Evolutionary conservation across 176 grass and related monocot genomes (phyloP), one percentile per base, ranked within the genome.

Genomic region (Lolium multiflorum): DNA sequence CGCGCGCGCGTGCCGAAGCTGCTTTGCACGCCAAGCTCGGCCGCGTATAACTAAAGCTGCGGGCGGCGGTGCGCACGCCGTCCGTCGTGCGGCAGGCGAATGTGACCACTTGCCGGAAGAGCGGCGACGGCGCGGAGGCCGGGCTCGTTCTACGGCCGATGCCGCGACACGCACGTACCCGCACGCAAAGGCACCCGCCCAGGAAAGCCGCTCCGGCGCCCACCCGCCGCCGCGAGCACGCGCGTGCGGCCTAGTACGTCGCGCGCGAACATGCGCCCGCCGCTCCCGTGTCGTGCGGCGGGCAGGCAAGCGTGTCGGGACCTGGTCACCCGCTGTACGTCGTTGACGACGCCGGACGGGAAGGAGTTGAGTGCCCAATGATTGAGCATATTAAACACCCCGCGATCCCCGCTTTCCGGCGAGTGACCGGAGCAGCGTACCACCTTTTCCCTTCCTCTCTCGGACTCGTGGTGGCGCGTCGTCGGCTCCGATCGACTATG

Each of bases 341-440:
- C 0, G 4, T 17, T 12, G 62, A 68, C 18, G 85, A 16, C 1
- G 31, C 1, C 31, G 39, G 51, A 47, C 59, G 15, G 4, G 52
- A 17, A 56, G 5, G 67, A 48, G 82, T 84, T 76, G 82, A 89
- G 82, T 85, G 41, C 77, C 82, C 82, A 85, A 89, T 89, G 88
- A 89, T 89, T 81, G 77, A 0, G 5, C 47, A 22, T 80, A 74
- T 74, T 84, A 21, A 84, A 84, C 76, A 55, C 54, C 7, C 54
- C 17, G 20, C 54, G 17, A 57, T 8, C 54, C 54, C 12, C 50
- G 14, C 4, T 15, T 4, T 2, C 48, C 48, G 50, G 56, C 20
- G 20, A 58, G 56, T 9, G 2, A 8, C 58, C 58, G 58, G 58
- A 60, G 57, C 57, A 9, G 57, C 20, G 57, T 59, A n/a, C 58